Evolutionary conservation across 805 yeast genomes (phyloP).

Genomic region (Yamadazyma kitorensis): DNA sequence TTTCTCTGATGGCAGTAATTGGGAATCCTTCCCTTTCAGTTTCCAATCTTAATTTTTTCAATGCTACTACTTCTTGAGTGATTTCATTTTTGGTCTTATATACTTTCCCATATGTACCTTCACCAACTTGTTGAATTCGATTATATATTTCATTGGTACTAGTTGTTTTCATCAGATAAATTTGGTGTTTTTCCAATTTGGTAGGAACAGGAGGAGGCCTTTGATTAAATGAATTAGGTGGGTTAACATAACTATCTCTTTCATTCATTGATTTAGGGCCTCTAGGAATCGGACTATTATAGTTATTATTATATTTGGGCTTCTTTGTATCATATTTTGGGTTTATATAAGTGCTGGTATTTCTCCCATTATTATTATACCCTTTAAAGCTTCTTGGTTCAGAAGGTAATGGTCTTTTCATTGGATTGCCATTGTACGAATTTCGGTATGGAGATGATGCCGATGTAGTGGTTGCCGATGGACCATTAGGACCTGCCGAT

Average conservation of each 20-base stretch:
- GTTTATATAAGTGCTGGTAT: constrained; percentile 1
- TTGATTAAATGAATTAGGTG: too few species aligned
- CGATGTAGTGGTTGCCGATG: not conserved
- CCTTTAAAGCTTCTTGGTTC: constrained; percentile 3
- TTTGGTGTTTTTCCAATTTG: constrained; percentile 26
- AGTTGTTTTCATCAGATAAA: constrained; percentile 28
- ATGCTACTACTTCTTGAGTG: constrained; percentile 75
- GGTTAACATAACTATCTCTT: constrained; percentile 1
- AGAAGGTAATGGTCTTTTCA: constrained; percentile 8
- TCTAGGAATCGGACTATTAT: constrained; percentile 2
- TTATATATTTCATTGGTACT: constrained; percentile 50
- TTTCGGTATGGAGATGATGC: not conserved
- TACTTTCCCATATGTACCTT: constrained; percentile 97
- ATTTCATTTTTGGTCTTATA: constrained; percentile 75
- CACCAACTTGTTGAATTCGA: constrained; percentile 89
- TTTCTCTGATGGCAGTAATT: constrained; percentile 90
- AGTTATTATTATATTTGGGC: not conserved
- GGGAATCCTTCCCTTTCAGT: constrained; percentile 94
- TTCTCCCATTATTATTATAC: not conserved
- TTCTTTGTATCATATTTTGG: constrained; percentile 3
- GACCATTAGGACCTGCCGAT: constrained; percentile 7
- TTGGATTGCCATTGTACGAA: not conserved
- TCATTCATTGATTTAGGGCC: constrained; percentile 8
- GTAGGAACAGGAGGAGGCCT: constrained; percentile 5
- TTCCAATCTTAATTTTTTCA: constrained; percentile 81